Base-by-base conservation (phyloP, 2,329 filamentous ascomycete genomes). In the Penicillium sp. region DNA sequence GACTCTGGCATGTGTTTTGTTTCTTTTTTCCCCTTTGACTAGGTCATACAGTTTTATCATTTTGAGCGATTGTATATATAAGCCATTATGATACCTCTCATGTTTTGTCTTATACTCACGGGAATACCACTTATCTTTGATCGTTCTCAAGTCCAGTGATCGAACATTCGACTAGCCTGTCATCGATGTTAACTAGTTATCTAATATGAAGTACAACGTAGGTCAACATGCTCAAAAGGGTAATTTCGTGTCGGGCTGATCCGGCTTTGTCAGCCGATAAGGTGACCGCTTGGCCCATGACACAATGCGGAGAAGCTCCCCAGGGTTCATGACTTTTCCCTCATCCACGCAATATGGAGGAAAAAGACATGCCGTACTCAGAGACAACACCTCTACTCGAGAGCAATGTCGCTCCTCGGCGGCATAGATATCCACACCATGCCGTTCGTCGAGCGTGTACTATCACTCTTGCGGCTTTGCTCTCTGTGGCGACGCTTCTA, bases 321-420 rank as follows among this genome's bases (percentile, higher is more conserved):
- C 16, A 46, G 10, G 13, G 10, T n/a, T 44, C 16, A 40, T 30
- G 27, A 50, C 27, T 26, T 44, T 35, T 26, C 11, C 44, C 40
- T 42, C 57, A 55, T 11, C 16, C 36, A 44, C 39, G 23, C 16
- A 62, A 62, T 30, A 72, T 72, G 70, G 69, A 61, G 62, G 71
- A 74, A 56, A 74, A 72, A 59, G 49, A 51, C 47, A 74, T 74
- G 72, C 63, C 66, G 34, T 61, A 59, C 47, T 67, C 68, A 23
- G 74, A 76, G 63, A 69, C 66, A 14, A 76, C 76, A 6, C 76
- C 76, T 44, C 68, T 78, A 45, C 67, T 78, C 23, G 65, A 72
- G 35, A 74, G 78, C 42, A 62, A 65, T 48, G 71, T 77, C 54
- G 69, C 69, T 35, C 74, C 70, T 9, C 69, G 58, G 47, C 72